Base-by-base conservation (phyloP, 1,139 yeast genomes). In the Suhomyces terraborum region DNA sequence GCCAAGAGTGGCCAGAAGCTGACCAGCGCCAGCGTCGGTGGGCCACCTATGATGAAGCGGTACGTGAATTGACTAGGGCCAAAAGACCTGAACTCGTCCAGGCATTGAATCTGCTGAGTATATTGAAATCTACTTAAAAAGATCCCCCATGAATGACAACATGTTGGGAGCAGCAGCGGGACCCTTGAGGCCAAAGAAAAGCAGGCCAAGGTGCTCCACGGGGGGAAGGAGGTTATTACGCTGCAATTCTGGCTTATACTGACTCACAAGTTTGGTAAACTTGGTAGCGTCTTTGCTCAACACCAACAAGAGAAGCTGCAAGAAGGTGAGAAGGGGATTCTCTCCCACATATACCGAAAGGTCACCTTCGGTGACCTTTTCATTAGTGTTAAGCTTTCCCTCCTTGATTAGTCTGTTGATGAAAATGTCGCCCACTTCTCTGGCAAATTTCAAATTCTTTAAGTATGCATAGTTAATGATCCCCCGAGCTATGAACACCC, bases 71-170 rank as follows among this genome's bases (percentile, higher is more conserved):
- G 41, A 46, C 64, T 6, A 70, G 68, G 43, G 76, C 84, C 14
- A 76, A 82, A 35, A 65, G 96, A 42, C 82, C 83, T 0, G 96
- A 88, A 58, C 66, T 88, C 46, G 69, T 82, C 1, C 75, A 72
- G 47, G 94, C 89, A 1, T 67, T 88, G 47, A 76, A 80, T 32
- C 66, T 66, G 54, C 77, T 82, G n/a, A 59, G 73, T 23, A 69
- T 80, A 17, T 25, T 26, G 23, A 31, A 20, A 8, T 41, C 35
- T 56, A 73, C 51, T 71, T 71, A 52, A 88, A 74, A 41, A 89
- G 69, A 23, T 89, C 88, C 17, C 94, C 83, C 95, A 91, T 87
- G 69, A 91, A 73, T 53, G 88, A 93, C 55, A 91, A 66, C 69
- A 87, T 71, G 57, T 88, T 88, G 13, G 73, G 45, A 12, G 45